phyloP scores from a whole-genome alignment of 768 basidiomycete species.

The Boletus sp. region DNA sequence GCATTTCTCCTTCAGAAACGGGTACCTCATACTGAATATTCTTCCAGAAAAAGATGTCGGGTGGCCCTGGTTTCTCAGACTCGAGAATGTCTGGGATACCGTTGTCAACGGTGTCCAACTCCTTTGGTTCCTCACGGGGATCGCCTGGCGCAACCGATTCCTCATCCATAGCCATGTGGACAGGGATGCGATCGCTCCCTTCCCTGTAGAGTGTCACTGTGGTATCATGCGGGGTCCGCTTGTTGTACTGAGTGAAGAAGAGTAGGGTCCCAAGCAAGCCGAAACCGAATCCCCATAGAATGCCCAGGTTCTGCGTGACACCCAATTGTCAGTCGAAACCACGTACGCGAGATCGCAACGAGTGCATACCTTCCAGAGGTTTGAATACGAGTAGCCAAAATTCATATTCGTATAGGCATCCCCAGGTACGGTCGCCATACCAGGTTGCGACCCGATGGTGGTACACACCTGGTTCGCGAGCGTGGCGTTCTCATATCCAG shows the following conservation, averaged over 20 bases:
- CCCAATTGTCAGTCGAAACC: not conserved
- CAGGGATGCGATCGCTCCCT: not conserved
- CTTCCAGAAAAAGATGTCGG: slow-evolving; percentile 78
- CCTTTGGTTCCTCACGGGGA: not conserved
- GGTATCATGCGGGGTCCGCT: slow-evolving; percentile 27
- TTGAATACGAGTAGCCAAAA: slow-evolving; percentile 24
- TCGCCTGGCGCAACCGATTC: slow-evolving; percentile 5
- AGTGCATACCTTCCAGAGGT: slow-evolving; percentile 39
- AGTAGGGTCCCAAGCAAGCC: slow-evolving; percentile 38
- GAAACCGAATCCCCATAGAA: slow-evolving; percentile 42
- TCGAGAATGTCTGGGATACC: not conserved
- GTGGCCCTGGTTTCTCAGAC: slow-evolving; percentile 23
- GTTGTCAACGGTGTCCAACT: too few relatives aligned
- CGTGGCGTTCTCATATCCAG: slow-evolving; percentile 33
- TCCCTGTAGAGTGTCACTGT: slow-evolving; percentile 27
- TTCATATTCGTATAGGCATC: slow-evolving; percentile 36
- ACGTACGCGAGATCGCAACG: not conserved
- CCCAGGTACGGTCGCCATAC: slow-evolving; percentile 40
- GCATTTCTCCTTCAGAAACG: slow-evolving; percentile 31
- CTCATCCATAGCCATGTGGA: slow-evolving; percentile 13
- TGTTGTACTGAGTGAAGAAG: slow-evolving; percentile 34
- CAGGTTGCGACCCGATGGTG: slow-evolving; percentile 39
- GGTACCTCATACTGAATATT: slow-evolving; percentile 64
- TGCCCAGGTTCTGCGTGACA: slow-evolving; percentile 38
- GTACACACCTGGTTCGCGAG: slow-evolving; percentile 43